These are phyloP conservation scores for Malus orientalis DNA, from an alignment of 306 rosid species.

Conservation along the genomic window DNA sequence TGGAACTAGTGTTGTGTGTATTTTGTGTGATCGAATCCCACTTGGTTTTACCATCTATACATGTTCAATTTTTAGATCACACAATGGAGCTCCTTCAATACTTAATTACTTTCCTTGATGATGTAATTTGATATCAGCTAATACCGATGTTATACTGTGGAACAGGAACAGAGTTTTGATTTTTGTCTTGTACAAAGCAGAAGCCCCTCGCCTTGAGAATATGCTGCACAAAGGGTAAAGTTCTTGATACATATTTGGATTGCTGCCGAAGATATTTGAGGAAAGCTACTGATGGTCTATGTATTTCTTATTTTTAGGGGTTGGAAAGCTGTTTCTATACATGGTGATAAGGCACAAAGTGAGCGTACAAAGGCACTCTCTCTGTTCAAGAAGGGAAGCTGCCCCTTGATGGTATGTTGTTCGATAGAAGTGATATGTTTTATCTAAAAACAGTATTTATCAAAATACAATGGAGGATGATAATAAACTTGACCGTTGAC, in stretches of 20 bases:
- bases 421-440: neutral
- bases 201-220: conserved; percentile 66
- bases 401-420: conserved; percentile 74
- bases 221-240: conserved; percentile 77
- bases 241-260: neutral
- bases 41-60: neutral
- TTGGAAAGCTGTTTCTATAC: conserved; percentile 92
- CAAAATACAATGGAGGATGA: neutral
- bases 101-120: neutral
- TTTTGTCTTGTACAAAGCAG: conserved; percentile 82
- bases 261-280: conserved; percentile 14
- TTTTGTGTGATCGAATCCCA: neutral
- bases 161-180: conserved; percentile 84
- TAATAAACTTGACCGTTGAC: neutral
- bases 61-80: neutral
- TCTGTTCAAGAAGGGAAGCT: conserved; percentile 71
- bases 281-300: conserved; percentile 15
- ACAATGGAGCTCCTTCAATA: neutral
- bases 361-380: conserved; percentile 86
- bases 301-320: conserved; percentile 46
- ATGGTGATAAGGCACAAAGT: conserved; percentile 83
- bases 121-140: conserved; percentile 4
- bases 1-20: neutral
- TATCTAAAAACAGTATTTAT: neutral
- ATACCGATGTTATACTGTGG: conserved; percentile 10